These are phyloP conservation scores for Acanthamoeba divionensis DNA, from an alignment of 208 protist species.

Conservation along the genomic window DNA sequence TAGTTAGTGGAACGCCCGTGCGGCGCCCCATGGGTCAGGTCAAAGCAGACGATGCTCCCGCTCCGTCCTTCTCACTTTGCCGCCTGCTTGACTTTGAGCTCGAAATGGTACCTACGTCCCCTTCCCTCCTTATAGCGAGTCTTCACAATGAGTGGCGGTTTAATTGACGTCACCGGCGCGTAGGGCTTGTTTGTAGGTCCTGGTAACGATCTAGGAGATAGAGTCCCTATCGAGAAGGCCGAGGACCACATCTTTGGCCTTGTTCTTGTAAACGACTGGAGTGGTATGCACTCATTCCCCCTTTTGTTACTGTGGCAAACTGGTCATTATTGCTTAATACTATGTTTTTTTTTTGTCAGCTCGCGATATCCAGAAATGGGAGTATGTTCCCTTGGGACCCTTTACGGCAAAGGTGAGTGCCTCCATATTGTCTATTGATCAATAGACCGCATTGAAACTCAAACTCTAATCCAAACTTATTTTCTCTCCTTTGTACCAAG, in stretches of 20 bases:
- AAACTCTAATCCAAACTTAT: not conserved
- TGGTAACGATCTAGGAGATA: conserved; percentile 79
- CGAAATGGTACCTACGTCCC: conserved; percentile 71
- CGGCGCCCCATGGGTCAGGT: conserved; percentile 82
- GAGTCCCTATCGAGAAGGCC: conserved; percentile 79
- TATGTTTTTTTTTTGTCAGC: conserved; percentile 53
- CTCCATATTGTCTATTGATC: conserved; percentile 36
- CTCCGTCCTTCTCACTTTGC: conserved; percentile 68
- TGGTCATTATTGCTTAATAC: conserved; percentile 52
- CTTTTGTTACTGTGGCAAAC: not conserved
- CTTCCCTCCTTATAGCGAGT: not conserved
- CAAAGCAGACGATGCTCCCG: conserved; percentile 57
- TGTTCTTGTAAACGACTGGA: conserved; percentile 90
- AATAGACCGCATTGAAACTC: not conserved
- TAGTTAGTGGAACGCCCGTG: conserved; percentile 80
- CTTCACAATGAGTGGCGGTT: not conserved
- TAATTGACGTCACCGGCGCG: not conserved
- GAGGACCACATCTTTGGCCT: conserved; percentile 86
- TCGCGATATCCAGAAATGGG: conserved; percentile 88
- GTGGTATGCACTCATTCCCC: conserved; percentile 51
- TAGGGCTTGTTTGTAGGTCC: conserved; percentile 81
- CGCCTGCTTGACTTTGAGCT: conserved; percentile 85
- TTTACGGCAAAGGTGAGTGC: conserved; percentile 81
- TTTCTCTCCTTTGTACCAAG: conserved; percentile 20
- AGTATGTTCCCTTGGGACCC: conserved; percentile 88